A percentile compares a stretch with the other conserved stretches of the same genome.
Evolutionary conservation across 768 basidiomycete species (phyloP).

Genomic region (Boletus reticuloceps): DNA sequence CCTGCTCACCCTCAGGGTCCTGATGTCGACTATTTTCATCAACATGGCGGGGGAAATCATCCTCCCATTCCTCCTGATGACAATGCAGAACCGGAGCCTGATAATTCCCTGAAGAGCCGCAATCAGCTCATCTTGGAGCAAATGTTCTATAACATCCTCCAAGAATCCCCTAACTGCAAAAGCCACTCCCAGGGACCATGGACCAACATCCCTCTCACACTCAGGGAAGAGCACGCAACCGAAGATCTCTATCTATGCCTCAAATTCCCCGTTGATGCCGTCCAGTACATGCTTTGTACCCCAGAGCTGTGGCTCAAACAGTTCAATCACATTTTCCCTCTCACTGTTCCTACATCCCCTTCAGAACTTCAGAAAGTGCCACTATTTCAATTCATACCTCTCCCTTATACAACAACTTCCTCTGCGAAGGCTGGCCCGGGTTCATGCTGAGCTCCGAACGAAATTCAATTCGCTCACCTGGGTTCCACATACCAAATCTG

Average conservation of each 20-base stretch:
- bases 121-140: background rate
- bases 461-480: too few relatives aligned
- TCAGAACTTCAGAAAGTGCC: too few relatives aligned
- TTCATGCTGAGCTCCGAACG: too few relatives aligned
- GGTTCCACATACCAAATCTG: too few relatives aligned
- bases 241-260: background rate
- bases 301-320: background rate
- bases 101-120: too few relatives aligned
- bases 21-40: slow-evolving; percentile 2
- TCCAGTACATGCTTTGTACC: background rate
- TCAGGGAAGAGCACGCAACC: background rate
- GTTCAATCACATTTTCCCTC: background rate
- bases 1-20: background rate
- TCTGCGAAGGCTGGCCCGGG: too few relatives aligned
- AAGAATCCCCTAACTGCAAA: background rate
- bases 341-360: too few relatives aligned
- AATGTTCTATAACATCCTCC: background rate
- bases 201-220: background rate
- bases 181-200: background rate
- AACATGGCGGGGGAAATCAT: background rate
- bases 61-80: background rate
- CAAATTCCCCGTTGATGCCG: background rate
- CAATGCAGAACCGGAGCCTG: background rate
- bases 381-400: too few relatives aligned
- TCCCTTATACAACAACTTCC: too few relatives aligned